These are phyloP conservation scores for Cicer pinnatifidum DNA, from an alignment of 306 rosid genomes.

Conservation along the genomic window DNA sequence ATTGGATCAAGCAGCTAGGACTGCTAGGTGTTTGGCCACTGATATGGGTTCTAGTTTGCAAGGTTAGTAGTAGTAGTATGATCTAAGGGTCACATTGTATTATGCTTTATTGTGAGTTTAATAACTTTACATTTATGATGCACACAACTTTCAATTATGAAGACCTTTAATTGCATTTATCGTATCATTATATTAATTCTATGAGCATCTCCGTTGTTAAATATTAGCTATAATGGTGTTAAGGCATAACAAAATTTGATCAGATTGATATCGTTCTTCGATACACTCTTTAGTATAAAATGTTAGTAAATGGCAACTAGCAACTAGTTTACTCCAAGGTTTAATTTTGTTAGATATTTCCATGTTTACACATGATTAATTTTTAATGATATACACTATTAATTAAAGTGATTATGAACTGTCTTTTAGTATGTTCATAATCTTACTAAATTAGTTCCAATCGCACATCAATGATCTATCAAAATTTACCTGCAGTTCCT, in stretches of 20 bases:
- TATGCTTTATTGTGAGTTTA: background rate
- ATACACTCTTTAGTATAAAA: too few species aligned
- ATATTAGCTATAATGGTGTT: too few species aligned
- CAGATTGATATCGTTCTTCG: too few species aligned
- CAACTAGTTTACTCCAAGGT: too few species aligned
- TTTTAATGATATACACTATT: background rate
- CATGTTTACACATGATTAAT: background rate
- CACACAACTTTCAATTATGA: too few species aligned
- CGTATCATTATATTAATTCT: background rate
- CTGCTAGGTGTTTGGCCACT: conserved; percentile 65
- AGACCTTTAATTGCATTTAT: too few species aligned
- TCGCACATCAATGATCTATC: conserved; percentile 38
- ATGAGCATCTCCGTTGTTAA: too few species aligned
- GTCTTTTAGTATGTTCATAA: background rate
- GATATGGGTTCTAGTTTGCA: conserved; percentile 66
- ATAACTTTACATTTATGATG: background rate
- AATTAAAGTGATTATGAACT: conserved; percentile 23
- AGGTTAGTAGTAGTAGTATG: conserved; percentile 59
- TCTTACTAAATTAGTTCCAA: conserved; percentile 18
- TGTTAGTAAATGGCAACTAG: too few species aligned
- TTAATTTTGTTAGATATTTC: conserved; percentile 25
- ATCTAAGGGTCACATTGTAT: background rate
- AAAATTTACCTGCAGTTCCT: conserved; percentile 64
- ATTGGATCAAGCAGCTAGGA: conserved; percentile 62
- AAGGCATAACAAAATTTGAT: too few species aligned